Conservation (phyloP, 768 basidiomycete species). For the Candolleomyces efflorescens region DNA sequence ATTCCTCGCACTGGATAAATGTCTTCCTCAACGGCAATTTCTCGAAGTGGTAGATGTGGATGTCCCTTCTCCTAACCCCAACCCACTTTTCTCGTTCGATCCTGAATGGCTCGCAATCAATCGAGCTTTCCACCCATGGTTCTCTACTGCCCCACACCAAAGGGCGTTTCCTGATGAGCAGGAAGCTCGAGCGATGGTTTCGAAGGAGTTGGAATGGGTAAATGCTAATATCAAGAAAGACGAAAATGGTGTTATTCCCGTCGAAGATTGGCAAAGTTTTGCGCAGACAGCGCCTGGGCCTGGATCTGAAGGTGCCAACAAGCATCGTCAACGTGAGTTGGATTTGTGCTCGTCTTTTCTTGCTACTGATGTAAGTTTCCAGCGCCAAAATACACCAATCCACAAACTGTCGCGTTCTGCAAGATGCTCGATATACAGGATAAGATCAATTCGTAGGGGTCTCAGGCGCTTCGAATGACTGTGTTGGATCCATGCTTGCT, state of each 20-base stretch:
- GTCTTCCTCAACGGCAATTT: conserved; percentile 69
- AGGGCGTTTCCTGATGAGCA: conserved; percentile 56
- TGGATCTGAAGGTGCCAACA: conserved; percentile 26
- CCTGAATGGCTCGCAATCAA: conserved; percentile 94
- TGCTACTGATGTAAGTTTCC: conserved; percentile 15
- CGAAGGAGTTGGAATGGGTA: conserved; percentile 68
- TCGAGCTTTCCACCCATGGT: conserved; percentile 77
- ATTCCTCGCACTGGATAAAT: conserved; percentile 92
- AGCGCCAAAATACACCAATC: conserved; percentile 82
- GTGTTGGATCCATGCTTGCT: too few relatives aligned
- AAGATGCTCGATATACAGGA: conserved; percentile 75
- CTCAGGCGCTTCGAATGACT: background rate
- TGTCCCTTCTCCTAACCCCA: conserved; percentile 3
- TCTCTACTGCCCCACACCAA: conserved; percentile 53
- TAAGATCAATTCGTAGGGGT: conserved; percentile 35
- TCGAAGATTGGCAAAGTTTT: conserved; percentile 65
- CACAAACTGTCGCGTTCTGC: conserved; percentile 87
- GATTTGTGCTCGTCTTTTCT: conserved; percentile 12
- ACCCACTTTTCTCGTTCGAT: conserved; percentile 60
- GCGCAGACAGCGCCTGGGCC: conserved; percentile 59
- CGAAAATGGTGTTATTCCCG: conserved; percentile 28
- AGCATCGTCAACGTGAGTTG: conserved; percentile 31
- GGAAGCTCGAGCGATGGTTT: conserved; percentile 49
- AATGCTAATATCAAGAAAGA: conserved; percentile 43
- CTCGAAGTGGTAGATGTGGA: conserved; percentile 81